Evolutionary conservation across 345 rosid genomes (phyloP), one percentile per base, ranked within the genome.

Genomic region (Mallotus nudiflorus): DNA sequence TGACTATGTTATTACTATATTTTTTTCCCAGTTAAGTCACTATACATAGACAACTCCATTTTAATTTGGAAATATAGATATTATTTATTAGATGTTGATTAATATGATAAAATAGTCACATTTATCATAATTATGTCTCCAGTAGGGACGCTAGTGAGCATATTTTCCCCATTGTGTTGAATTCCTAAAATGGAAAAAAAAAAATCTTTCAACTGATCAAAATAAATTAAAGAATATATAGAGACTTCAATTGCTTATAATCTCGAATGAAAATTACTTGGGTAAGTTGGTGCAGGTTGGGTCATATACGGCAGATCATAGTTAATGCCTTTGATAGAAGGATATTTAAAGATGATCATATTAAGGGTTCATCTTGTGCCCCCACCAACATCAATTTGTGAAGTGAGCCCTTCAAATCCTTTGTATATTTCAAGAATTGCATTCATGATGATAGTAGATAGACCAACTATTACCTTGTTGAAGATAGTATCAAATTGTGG

Each of bases 111-210:
- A n/a, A n/a, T 53, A 9, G 5, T 75, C 39, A 77, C 81, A 74
- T 73, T 78, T 4, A 78, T 69, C 75, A 78, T 65, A 52, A 74
- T 70, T 42, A 75, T 73, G 51, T 74, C 78, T 25, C 72, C 82
- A n/a, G 53, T 66, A 4, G 82, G 82, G 8, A 74, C 63, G 63
- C 55, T 61, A 39, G 63, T 15, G n/a, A 78, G 56, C 82, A 78
- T 78, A 42, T 60, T 62, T 15, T 78, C 78, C 4, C 78, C 82
- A 4, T 70, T 57, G 35, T 61, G 78, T 69, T 70, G 54, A 16
- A 78, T 62, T 3, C 82, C 82, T 78, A 1, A 18, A 56, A 4
- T 0, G n/a, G n/a, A 11, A 1, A 19, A 52, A 52, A n/a, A 52
- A 52, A 52, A 1, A 1, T 6, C 14, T 52, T 22, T n/a, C n/a